These are phyloP conservation scores for Margaritispora aquatica DNA, from an alignment of 495 filamentous ascomycete genomes.

Conservation along the genomic window DNA sequence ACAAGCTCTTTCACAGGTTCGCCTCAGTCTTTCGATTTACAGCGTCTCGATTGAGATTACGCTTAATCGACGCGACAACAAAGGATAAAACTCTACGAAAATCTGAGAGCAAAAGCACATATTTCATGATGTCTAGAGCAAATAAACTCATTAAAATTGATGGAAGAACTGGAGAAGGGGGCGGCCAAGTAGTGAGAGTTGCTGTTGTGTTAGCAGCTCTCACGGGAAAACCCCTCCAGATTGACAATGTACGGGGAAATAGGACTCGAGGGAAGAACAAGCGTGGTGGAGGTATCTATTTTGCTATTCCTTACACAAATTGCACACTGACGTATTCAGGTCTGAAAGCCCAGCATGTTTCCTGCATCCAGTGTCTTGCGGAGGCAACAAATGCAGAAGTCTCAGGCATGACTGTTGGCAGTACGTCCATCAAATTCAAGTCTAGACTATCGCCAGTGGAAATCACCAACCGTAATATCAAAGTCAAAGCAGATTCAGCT, in stretches of 20 bases:
- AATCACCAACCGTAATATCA: conserved; percentile 33
- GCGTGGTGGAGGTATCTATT: conserved; percentile 33
- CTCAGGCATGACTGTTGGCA: conserved; percentile 48
- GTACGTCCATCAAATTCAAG: conserved; percentile 44
- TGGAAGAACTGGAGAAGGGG: conserved; percentile 73
- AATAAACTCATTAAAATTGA: conserved; percentile 43
- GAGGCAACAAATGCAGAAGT: conserved; percentile 54
- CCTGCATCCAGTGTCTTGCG: conserved; percentile 60
- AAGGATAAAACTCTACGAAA: no score
- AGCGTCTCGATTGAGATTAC: no score
- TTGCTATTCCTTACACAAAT: neutral
- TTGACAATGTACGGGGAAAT: conserved; percentile 66
- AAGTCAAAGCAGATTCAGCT: conserved; percentile 37
- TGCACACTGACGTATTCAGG: conserved; percentile 38
- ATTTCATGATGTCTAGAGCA: neutral
- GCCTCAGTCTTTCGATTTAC: no score
- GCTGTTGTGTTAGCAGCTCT: conserved; percentile 65
- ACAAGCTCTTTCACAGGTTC: no score
- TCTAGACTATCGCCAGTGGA: conserved; percentile 34
- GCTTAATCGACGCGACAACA: no score
- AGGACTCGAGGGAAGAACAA: conserved; percentile 28
- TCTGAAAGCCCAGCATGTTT: conserved; percentile 69
- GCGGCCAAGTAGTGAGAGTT: conserved; percentile 74
- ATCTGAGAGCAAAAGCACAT: no score
- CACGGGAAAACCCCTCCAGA: conserved; percentile 54